These are phyloP conservation scores for Stenogyne calaminthoides DNA, from an alignment of 305 asterid species.

Conservation along the genomic window DNA sequence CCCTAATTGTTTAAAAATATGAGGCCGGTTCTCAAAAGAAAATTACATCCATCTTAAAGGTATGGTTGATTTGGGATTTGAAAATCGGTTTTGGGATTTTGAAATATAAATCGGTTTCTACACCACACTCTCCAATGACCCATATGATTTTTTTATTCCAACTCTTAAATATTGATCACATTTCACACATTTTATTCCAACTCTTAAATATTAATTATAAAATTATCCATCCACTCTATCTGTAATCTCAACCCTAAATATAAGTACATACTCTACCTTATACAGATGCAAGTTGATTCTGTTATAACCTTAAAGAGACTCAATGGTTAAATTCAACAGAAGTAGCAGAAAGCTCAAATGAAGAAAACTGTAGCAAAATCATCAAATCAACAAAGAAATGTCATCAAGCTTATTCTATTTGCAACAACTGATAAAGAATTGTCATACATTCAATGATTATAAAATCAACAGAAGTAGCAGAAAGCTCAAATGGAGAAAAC, in stretches of 20 bases:
- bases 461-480: too few relatives aligned
- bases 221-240: background rate
- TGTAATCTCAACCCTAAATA: constrained; percentile 3
- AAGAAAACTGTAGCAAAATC: background rate
- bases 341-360: constrained; percentile 10
- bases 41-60: background rate
- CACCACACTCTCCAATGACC: too few relatives aligned
- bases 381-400: background rate
- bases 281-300: background rate
- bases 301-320: background rate
- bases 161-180: too few relatives aligned
- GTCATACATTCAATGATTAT: too few relatives aligned
- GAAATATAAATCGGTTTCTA: too few relatives aligned
- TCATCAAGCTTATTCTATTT: background rate
- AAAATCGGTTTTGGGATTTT: too few relatives aligned
- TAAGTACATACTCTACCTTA: background rate
- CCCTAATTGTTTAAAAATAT: background rate
- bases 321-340: background rate
- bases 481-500: too few relatives aligned
- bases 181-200: too few relatives aligned
- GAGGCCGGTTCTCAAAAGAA: background rate
- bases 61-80: too few relatives aligned
- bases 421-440: too few relatives aligned
- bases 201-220: too few relatives aligned
- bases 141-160: too few relatives aligned